Percentiles rank a stretch among this genome's conserved stretches.
phyloP scores from a whole-genome alignment of 2,329 filamentous ascomycete species.

The Lizonia empirigonia region DNA sequence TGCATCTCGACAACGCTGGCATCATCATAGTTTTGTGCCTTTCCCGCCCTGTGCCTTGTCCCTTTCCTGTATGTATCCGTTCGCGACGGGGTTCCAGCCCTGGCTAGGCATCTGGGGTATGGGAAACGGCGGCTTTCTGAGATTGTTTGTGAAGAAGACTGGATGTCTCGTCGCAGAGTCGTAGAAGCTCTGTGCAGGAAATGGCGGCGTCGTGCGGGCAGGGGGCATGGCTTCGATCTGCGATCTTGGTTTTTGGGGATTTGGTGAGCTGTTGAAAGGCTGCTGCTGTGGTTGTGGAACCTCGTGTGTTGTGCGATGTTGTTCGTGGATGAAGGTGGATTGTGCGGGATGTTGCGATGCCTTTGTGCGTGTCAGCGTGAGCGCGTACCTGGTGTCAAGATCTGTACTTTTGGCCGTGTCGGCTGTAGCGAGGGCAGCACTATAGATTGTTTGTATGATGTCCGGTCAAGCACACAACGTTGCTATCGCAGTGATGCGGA shows the following conservation, averaged over 20 bases:
- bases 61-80: slow-evolving; percentile 50
- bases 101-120: slow-evolving; percentile 45
- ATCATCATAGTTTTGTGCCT: slow-evolving; percentile 40
- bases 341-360: slow-evolving; percentile 27
- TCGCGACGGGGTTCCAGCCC: slow-evolving; percentile 52
- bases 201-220: slow-evolving; percentile 23
- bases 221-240: slow-evolving; percentile 59
- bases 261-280: neutral
- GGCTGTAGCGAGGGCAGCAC: slow-evolving; percentile 51
- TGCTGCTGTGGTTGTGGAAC: slow-evolving; percentile 14
- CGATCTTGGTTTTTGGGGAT: slow-evolving; percentile 39
- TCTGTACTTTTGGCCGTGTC: slow-evolving; percentile 47
- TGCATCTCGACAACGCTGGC: too few species aligned
- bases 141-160: slow-evolving; percentile 73
- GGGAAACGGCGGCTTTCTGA: slow-evolving; percentile 62
- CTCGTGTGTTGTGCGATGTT: slow-evolving; percentile 31
- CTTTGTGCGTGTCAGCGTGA: slow-evolving; percentile 17
- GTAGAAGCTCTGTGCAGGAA: slow-evolving; percentile 42
- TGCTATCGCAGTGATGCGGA: slow-evolving; percentile 8
- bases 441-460: slow-evolving; percentile 10
- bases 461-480: slow-evolving; percentile 13
- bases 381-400: neutral
- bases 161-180: slow-evolving; percentile 70
- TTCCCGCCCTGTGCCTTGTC: slow-evolving; percentile 7
- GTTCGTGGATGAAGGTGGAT: slow-evolving; percentile 34